A percentile compares a stretch with the other conserved stretches of the same genome.
phyloP scores from a whole-genome alignment of 495 filamentous ascomycete species.

The Tuber calosporum region DNA sequence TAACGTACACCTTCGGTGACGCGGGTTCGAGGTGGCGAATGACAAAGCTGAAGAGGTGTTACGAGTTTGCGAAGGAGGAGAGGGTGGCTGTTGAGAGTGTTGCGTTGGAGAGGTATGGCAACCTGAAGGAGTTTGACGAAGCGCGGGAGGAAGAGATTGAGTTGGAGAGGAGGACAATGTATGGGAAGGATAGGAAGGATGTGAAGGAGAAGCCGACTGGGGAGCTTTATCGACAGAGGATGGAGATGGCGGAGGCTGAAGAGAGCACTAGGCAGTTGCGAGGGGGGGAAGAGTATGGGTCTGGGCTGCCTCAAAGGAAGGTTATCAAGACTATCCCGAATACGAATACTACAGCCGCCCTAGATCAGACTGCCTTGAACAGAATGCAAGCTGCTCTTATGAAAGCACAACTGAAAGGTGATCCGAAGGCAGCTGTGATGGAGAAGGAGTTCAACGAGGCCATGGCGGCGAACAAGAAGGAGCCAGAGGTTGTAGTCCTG shows the following conservation, averaged over 20 bases:
- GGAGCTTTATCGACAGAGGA: conserved; percentile 70
- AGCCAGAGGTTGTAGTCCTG: conserved; percentile 66
- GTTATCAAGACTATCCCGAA: conserved; percentile 42
- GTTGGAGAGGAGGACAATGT: conserved; percentile 71
- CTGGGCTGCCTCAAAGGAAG: conserved; percentile 46
- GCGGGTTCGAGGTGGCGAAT: conserved; percentile 87
- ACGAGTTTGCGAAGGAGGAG: conserved; percentile 67
- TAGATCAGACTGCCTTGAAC: conserved; percentile 77
- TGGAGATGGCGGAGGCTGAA: conserved; percentile 48
- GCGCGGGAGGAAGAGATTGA: conserved; percentile 93
- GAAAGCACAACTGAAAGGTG: conserved; percentile 78
- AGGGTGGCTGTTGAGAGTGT: conserved; percentile 67
- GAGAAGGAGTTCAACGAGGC: conserved; percentile 78
- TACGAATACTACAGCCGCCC: conserved; percentile 42
- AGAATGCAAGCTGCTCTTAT: conserved; percentile 84
- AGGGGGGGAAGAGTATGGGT: conserved; percentile 47
- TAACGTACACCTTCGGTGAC: conserved; percentile 85
- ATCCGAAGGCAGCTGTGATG: conserved; percentile 66
- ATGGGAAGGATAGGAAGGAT: conserved; percentile 71
- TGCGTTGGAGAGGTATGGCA: conserved; percentile 73
- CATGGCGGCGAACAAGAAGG: conserved; percentile 53
- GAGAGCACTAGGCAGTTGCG: conserved; percentile 41
- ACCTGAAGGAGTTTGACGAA: conserved; percentile 79
- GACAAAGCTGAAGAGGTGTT: conserved; percentile 83
- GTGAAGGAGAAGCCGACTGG: conserved; percentile 84